phyloP scores from a whole-genome alignment of 208 protist genomes.

The Wallacemonas sp. region DNA sequence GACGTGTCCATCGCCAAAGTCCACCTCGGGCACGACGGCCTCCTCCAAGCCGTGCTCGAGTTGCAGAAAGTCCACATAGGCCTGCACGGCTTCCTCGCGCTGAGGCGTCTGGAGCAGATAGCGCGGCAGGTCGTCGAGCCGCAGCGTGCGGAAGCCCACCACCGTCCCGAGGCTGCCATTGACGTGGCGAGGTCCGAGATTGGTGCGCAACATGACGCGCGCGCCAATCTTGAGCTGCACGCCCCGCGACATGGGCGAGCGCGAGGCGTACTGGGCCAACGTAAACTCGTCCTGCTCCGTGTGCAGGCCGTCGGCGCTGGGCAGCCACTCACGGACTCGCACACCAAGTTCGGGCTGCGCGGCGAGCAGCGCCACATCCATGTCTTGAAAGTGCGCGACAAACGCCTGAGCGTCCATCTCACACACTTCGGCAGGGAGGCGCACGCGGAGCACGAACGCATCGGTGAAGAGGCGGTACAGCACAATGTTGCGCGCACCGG shows the following conservation, averaged over 20 bases:
- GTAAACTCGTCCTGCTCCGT: slow-evolving; percentile 77
- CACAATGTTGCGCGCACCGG: slow-evolving; percentile 41
- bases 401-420: slow-evolving; percentile 41
- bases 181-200: slow-evolving; percentile 70
- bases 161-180: slow-evolving; percentile 89
- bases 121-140: slow-evolving; percentile 38
- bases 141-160: slow-evolving; percentile 68
- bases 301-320: slow-evolving; percentile 66
- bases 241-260: slow-evolving; percentile 46
- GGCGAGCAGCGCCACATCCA: slow-evolving; percentile 20
- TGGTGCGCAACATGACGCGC: slow-evolving; percentile 85
- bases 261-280: slow-evolving; percentile 60
- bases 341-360: slow-evolving; percentile 33
- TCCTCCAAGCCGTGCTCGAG: slow-evolving; percentile 64
- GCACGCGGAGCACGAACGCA: slow-evolving; percentile 77
- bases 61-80: slow-evolving; percentile 65
- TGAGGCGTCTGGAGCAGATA: slow-evolving; percentile 39
- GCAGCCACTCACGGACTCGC: slow-evolving; percentile 61
- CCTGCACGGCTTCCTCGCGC: slow-evolving; percentile 41
- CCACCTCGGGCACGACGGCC: slow-evolving; percentile 68
- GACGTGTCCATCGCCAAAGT: slow-evolving; percentile 66
- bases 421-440: slow-evolving; percentile 53
- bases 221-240: slow-evolving; percentile 72
- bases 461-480: slow-evolving; percentile 83
- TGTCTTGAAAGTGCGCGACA: slow-evolving; percentile 24